Evolutionary conservation across 352 stramenopile genomes (phyloP), one percentile per base, ranked within the genome.

Genomic region (Sclerospora graminicola): DNA sequence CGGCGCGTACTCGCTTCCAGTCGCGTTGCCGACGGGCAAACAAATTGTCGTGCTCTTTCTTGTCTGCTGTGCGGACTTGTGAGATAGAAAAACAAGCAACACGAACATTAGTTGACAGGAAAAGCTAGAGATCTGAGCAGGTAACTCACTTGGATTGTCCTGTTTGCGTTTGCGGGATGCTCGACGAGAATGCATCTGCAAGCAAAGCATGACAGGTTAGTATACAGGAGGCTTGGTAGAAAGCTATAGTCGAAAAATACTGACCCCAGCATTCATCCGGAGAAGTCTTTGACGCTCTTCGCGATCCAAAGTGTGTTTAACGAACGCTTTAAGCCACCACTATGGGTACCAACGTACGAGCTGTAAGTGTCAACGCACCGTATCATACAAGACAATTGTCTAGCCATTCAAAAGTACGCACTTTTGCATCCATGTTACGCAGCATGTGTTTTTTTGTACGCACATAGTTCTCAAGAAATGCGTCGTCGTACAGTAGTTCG

Each of bases 291-390:
- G 58, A 18, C 71, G 68, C 36, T 60, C 51, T n/a, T 75, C 60
- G 10, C 73, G 70, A 44, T 89, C 66, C 26, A 89, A 46, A 8
- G 73, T 74, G 49, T 89, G 76, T 45, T 89, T 66, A 8, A 84
- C 71, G 41, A 82, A 89, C 33, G 73, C 56, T 33, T 47, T 64
- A 29, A 89, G 41, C 76, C 76, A 89, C 76, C 76, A 89, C 76
- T 89, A 34, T 26, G 46, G 7, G 24, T 43, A 34, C 27, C 21
- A 36, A 23, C 13, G 39, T 24, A 24, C 30, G 21, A 38, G 10
- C 9, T 16, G 43, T 24, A n/a, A 27, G 19, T 2, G 8, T 9
- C 5, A 11, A 11, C 4, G 29, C n/a, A 41, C 11, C 20, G 28
- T 14, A 20, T 23, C 28, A 8, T 15, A 29, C 13, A 21, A 20